phyloP scores from a whole-genome alignment of 768 basidiomycete species.

The Termitomyces sp. region DNA sequence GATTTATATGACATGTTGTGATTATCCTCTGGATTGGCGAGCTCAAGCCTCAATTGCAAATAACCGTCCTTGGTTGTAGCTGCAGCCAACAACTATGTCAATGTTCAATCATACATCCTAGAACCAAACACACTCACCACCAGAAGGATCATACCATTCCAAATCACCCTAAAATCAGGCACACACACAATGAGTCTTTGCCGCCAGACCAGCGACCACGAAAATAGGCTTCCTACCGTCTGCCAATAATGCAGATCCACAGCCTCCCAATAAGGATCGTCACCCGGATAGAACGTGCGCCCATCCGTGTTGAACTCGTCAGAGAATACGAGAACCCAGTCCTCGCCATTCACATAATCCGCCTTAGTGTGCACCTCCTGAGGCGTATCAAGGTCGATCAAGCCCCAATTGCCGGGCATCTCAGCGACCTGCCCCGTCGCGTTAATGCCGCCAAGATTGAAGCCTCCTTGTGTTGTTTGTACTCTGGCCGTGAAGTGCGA shows the following conservation, averaged over 20 bases:
- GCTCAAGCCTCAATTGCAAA: constrained; percentile 65
- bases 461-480: constrained; percentile 50
- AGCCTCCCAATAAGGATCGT: constrained; percentile 63
- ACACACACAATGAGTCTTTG: neutral
- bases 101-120: neutral
- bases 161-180: constrained; percentile 43
- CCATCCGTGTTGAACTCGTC: constrained; percentile 82
- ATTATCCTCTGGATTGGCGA: constrained; percentile 36
- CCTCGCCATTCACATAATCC: constrained; percentile 55
- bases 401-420: constrained; percentile 55
- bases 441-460: constrained; percentile 76
- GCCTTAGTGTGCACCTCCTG: constrained; percentile 46
- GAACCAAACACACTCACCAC: constrained; percentile 19
- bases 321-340: constrained; percentile 61
- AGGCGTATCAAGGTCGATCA: constrained; percentile 81
- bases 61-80: constrained; percentile 69
- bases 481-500: constrained; percentile 39
- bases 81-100: neutral
- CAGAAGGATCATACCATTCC: constrained; percentile 77
- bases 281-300: constrained; percentile 65
- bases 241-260: constrained; percentile 70
- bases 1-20: constrained; percentile 71
- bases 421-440: constrained; percentile 65
- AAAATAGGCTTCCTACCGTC: constrained; percentile 33
- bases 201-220: neutral